Evolutionary conservation across 1,139 yeast genomes (phyloP).

Genomic region (Suhomyces coccinellae): DNA sequence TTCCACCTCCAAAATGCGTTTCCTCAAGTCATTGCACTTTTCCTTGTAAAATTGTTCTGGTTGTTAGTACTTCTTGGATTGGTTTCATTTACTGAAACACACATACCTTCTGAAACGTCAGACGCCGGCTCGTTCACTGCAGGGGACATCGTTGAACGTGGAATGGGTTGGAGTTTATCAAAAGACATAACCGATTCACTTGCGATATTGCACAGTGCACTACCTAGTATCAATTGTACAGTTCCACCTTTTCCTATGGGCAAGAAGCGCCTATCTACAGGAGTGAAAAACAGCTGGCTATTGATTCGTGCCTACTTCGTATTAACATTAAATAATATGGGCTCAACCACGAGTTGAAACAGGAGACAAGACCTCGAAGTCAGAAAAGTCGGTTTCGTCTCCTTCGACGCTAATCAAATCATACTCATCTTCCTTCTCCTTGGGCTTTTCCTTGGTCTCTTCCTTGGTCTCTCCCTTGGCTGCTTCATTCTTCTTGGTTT

Average conservation of each 20-base stretch:
- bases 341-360: conserved; percentile 9
- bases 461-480: neutral
- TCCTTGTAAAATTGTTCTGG: conserved; percentile 50
- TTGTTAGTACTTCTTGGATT: neutral
- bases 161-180: neutral
- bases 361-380: conserved; percentile 43
- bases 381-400: conserved; percentile 33
- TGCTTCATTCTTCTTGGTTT: neutral
- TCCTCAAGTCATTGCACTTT: conserved; percentile 71
- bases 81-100: neutral
- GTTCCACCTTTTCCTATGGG: no score
- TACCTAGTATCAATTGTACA: neutral
- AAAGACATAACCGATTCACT: no score
- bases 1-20: conserved; percentile 73
- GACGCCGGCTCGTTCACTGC: conserved; percentile 1
- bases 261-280: no score
- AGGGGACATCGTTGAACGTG: neutral
- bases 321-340: neutral
- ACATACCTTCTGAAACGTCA: conserved; percentile 1
- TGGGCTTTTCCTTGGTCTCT: neutral
- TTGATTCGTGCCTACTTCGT: neutral
- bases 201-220: neutral
- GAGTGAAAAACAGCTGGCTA: neutral
- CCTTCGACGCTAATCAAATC: conserved; percentile 37
- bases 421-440: conserved; percentile 28